A percentile compares a stretch with the other conserved stretches of the same genome.
Evolutionary conservation across 1,284 basidiomycete genomes (phyloP).

Genomic region (Moesziomyces antarcticus): DNA sequence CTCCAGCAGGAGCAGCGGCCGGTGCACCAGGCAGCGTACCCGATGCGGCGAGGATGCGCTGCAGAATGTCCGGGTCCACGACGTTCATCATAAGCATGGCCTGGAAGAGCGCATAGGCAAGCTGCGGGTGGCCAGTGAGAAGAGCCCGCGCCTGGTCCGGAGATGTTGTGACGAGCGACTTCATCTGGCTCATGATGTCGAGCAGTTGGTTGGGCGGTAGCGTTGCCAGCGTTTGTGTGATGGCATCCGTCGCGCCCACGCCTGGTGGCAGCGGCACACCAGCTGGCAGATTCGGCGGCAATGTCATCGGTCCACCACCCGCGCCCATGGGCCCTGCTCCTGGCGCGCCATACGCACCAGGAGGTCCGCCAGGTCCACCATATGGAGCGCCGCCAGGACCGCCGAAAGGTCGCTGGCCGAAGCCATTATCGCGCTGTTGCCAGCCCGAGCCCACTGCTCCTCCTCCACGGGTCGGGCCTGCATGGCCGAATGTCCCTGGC

Average conservation of each 20-base stretch:
- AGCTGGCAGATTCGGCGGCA: constrained; percentile 77
- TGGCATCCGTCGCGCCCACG: constrained; percentile 82
- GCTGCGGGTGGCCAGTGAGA: constrained; percentile 85
- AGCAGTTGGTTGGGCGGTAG: constrained; percentile 86
- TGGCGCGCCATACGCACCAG: constrained; percentile 24
- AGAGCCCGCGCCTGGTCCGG: constrained; percentile 88
- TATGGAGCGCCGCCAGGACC: constrained; percentile 20
- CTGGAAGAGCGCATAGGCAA: constrained; percentile 96
- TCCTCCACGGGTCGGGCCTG: constrained; percentile 24
- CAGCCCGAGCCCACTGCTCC: constrained; percentile 17
- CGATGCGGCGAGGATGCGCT: constrained; percentile 70
- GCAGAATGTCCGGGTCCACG: constrained; percentile 85
- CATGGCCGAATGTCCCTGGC: constrained; percentile 47
- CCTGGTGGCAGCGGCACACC: constrained; percentile 83
- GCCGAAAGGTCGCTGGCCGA: constrained; percentile 23
- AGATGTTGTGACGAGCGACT: constrained; percentile 89
- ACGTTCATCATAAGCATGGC: constrained; percentile 93
- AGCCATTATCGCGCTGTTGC: constrained; percentile 39
- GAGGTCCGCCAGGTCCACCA: constrained; percentile 26
- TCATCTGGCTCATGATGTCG: constrained; percentile 97
- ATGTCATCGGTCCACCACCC: constrained; percentile 30
- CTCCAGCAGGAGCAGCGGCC: constrained; percentile 5
- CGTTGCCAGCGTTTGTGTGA: constrained; percentile 85
- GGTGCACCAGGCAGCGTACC: constrained; percentile 28
- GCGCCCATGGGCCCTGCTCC: constrained; percentile 42